Evolutionary conservation across 2,329 filamentous ascomycete genomes (phyloP).

Genomic region (Biscogniauxia marginata): DNA sequence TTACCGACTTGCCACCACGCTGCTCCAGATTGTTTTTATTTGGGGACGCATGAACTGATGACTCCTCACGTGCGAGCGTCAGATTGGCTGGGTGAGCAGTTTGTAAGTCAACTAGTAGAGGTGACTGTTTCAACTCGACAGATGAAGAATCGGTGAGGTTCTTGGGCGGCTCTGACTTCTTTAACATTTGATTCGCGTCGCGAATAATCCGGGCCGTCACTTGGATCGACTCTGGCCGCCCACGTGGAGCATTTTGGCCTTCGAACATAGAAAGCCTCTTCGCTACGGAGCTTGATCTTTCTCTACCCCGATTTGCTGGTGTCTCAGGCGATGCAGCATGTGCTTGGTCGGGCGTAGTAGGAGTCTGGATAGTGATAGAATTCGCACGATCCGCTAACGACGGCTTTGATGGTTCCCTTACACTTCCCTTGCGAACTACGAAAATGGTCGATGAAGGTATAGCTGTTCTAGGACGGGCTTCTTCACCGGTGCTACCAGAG

Average conservation of each 20-base stretch:
- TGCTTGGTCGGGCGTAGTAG: conserved; percentile 26
- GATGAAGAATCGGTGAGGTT: conserved; percentile 45
- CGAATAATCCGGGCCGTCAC: conserved; percentile 83
- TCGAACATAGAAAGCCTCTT: conserved; percentile 58
- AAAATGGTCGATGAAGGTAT: conserved; percentile 43
- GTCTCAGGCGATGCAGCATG: conserved; percentile 23
- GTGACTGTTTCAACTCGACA: conserved; percentile 58
- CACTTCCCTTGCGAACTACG: conserved; percentile 40
- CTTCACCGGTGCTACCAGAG: conserved; percentile 42
- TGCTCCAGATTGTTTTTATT: conserved; percentile 50
- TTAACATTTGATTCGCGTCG: conserved; percentile 49
- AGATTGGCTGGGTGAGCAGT: conserved; percentile 35
- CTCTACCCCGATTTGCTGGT: conserved; percentile 30
- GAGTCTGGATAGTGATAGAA: conserved; percentile 30
- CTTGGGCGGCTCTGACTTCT: conserved; percentile 39
- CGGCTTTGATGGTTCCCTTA: conserved; percentile 33
- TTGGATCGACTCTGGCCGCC: conserved; percentile 73
- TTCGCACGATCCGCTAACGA: conserved; percentile 37
- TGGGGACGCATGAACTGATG: conserved; percentile 26
- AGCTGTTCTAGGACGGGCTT: conserved; percentile 25
- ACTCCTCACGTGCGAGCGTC: conserved; percentile 27
- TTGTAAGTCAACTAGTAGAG: conserved; percentile 57
- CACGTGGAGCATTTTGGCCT: conserved; percentile 39
- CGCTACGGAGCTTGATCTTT: conserved; percentile 53
- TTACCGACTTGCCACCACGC: conserved; percentile 37